These are phyloP conservation scores for Suhomyces yuchorum DNA, from an alignment of 1,139 yeast species.

Conservation along the genomic window DNA sequence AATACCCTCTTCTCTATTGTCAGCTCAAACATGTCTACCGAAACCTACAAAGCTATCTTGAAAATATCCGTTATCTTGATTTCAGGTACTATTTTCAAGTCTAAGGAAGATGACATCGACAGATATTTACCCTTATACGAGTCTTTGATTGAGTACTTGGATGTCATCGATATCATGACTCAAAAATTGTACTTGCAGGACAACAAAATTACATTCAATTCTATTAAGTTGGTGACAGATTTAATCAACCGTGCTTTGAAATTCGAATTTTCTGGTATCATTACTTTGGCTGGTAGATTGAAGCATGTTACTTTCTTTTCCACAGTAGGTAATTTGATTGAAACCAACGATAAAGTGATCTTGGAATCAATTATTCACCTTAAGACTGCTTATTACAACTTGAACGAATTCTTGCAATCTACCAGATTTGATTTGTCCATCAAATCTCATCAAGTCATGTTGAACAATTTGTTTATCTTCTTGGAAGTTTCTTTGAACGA, in stretches of 20 bases:
- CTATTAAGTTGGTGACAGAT: conserved; percentile 51
- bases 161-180: conserved; percentile 45
- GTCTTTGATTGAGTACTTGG: conserved; percentile 45
- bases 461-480: conserved; percentile 42
- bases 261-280: conserved; percentile 41
- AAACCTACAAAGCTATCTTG: conserved; percentile 52
- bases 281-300: conserved; percentile 47
- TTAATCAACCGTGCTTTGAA: conserved; percentile 46
- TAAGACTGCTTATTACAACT: conserved; percentile 39
- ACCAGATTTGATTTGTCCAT: conserved; percentile 44
- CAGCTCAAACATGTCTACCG: conserved; percentile 48
- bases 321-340: conserved; percentile 43
- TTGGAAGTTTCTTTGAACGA: conserved; percentile 48
- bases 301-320: conserved; percentile 49
- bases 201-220: conserved; percentile 45
- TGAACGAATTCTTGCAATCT: conserved; percentile 40
- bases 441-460: conserved; percentile 44
- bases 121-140: conserved; percentile 44
- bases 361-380: conserved; percentile 36
- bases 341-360: conserved; percentile 40
- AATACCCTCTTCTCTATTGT: conserved; percentile 47
- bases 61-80: conserved; percentile 47
- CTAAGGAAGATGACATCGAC: conserved; percentile 36
- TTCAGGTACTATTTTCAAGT: conserved; percentile 47
- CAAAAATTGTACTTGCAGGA: conserved; percentile 47